Evolutionary conservation across 78 protist genomes (phyloP).

Genomic region (Dictyostelium capitatum): DNA sequence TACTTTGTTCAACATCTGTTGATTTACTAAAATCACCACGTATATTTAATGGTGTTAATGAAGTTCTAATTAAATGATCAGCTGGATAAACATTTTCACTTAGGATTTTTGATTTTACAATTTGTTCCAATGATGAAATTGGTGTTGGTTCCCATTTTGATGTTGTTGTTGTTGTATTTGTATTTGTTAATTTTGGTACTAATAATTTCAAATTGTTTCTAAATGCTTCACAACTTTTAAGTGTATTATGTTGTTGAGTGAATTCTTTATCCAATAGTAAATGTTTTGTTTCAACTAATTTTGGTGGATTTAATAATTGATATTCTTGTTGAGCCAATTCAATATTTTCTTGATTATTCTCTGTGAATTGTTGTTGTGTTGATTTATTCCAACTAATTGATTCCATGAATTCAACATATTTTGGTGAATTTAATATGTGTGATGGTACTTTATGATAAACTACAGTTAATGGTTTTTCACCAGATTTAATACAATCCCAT

Average conservation of each 20-base stretch:
- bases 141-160: background rate
- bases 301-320: too few relatives aligned
- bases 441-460: slow-evolving; percentile 14
- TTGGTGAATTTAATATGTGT: background rate
- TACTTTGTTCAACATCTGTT: too few relatives aligned
- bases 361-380: too few relatives aligned
- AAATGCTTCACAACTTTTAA: background rate
- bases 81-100: background rate
- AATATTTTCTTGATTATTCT: too few relatives aligned
- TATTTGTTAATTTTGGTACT: background rate
- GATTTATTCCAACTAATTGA: background rate
- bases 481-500: background rate
- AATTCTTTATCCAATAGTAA: background rate
- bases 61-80: background rate
- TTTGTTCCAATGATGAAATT: background rate
- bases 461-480: background rate
- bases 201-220: background rate
- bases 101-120: background rate
- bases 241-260: background rate
- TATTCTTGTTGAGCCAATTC: too few relatives aligned
- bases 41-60: background rate
- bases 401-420: slow-evolving; percentile 27
- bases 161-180: too few relatives aligned
- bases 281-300: background rate
- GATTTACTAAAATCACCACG: background rate